phyloP scores from a whole-genome alignment of 352 stramenopile species.

The Blastocystis sp. region DNA sequence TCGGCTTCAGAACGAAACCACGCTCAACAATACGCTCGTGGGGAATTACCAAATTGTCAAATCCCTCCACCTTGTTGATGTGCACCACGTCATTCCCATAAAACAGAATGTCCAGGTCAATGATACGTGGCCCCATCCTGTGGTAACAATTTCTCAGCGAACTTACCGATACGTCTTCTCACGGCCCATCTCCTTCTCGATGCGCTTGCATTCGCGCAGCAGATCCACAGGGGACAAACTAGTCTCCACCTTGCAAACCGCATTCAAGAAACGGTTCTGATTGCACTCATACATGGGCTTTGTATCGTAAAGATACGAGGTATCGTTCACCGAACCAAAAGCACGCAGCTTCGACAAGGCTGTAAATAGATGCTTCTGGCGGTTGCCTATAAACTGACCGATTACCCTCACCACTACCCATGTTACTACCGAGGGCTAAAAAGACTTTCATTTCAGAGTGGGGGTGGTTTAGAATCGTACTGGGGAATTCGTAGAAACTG shows the following conservation, averaged over 20 bases:
- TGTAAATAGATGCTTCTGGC: conserved; percentile 41
- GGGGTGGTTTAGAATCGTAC: too few relatives aligned
- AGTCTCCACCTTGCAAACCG: conserved; percentile 76
- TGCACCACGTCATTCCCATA: conserved; percentile 72
- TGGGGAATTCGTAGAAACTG: not conserved
- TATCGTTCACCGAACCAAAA: conserved; percentile 60
- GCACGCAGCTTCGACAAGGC: conserved; percentile 13
- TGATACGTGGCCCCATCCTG: conserved; percentile 77
- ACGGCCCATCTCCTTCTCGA: conserved; percentile 77
- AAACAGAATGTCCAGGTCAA: conserved; percentile 88
- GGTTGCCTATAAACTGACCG: conserved; percentile 2
- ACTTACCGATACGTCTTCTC: conserved; percentile 61
- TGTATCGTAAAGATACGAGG: conserved; percentile 81
- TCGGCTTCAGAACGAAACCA: conserved; percentile 88
- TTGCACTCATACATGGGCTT: conserved; percentile 83
- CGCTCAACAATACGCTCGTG: conserved; percentile 82
- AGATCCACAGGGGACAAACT: conserved; percentile 68
- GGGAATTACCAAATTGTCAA: conserved; percentile 73
- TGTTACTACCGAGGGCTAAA: conserved; percentile 58
- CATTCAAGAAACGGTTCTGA: conserved; percentile 85
- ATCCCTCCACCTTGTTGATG: conserved; percentile 65
- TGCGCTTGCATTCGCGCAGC: conserved; percentile 69
- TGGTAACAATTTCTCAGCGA: conserved; percentile 61
- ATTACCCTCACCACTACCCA: not conserved
- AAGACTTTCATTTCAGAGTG: conserved; percentile 56